A percentile compares a stretch with the other conserved stretches of the same genome.
These are phyloP conservation scores for Fusarium camptoceras DNA, from an alignment of 2,329 filamentous ascomycete species.

Conservation along the genomic window DNA sequence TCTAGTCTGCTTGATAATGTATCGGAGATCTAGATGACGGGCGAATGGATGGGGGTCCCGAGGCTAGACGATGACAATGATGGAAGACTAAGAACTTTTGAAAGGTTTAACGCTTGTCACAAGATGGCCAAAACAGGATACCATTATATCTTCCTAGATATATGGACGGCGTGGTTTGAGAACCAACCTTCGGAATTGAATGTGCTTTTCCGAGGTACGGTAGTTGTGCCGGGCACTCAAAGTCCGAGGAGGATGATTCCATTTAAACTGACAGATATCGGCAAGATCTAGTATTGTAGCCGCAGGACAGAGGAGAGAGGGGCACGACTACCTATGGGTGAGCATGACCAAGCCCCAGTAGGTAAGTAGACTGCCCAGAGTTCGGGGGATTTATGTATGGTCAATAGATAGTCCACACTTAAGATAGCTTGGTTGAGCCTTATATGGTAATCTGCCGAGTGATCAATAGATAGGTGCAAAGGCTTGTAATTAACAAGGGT, in stretches of 20 bases:
- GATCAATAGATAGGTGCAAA: not conserved
- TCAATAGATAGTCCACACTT: not conserved
- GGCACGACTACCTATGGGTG: not conserved
- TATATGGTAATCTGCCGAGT: not conserved
- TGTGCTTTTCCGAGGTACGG: conserved; percentile 4
- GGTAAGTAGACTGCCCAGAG: conserved; percentile 5
- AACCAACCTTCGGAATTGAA: not conserved
- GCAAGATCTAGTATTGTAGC: not conserved
- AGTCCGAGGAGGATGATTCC: not conserved
- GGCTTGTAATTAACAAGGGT: not conserved
- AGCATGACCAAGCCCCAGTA: not conserved
- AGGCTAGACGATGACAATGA: not conserved
- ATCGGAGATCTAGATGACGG: not conserved
- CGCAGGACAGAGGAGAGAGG: not conserved
- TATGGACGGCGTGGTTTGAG: not conserved
- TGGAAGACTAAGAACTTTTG: not conserved
- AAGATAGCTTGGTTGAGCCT: not conserved
- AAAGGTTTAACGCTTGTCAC: not conserved
- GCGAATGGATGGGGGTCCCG: not conserved
- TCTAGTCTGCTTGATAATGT: not conserved
- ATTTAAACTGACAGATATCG: not conserved
- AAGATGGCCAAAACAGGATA: not conserved
- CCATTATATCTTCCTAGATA: not conserved
- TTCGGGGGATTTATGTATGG: not conserved
- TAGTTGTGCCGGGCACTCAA: conserved; percentile 8